Evolutionary conservation across 225 moss, liverwort and hornwort genomes (phyloP), one percentile per base, ranked within the genome.

Genomic region (Pleurozium schreberi): DNA sequence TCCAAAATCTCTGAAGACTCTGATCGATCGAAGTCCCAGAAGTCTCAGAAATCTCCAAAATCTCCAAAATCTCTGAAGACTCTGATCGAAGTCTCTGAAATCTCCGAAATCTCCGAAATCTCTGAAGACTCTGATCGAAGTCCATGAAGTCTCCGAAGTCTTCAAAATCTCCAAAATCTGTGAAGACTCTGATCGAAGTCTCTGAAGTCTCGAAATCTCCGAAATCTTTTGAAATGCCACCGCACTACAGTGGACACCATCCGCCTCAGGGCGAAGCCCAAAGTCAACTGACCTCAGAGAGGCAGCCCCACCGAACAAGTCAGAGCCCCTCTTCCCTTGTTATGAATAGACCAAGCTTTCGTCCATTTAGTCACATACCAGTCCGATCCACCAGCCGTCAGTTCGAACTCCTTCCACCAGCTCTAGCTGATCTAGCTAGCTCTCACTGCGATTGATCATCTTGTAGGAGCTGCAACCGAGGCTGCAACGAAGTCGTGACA

Each of bases 281-380:
- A 92, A 92, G 88, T 90, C 90, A 88, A 88, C 90, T 40, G 81
- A 59, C 62, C 52, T 9, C 89, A 82, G 86, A 82, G 86, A 63
- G 50, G 28, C 73, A 63, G 38, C 50, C 79, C 58, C 84, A 79
- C 89, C 71, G 57, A 84, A 80, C 82, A 78, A 85, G 88, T 90
- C 90, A 92, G 92, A 90, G 77, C 9, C 68, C 69, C 70, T n/a
- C 50, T 38, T 38, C 65, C 77, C 67, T 34, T 57, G 20, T n/a
- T 77, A 82, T 88, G 82, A 90, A 90, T 85, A 88, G 52, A 21
- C 49, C 70, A 7, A 38, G n/a, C 22, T 38, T n/a, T n/a, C 55
- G 55, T 55, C 58, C 33, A 47, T 18, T 75, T 18, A 30, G 50
- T 63, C 88, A 88, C n/a, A n/a, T n/a, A n/a, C 75, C 88, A 87